phyloP scores from a whole-genome alignment of 139 green algal species.

The Dunaliella sp. region DNA sequence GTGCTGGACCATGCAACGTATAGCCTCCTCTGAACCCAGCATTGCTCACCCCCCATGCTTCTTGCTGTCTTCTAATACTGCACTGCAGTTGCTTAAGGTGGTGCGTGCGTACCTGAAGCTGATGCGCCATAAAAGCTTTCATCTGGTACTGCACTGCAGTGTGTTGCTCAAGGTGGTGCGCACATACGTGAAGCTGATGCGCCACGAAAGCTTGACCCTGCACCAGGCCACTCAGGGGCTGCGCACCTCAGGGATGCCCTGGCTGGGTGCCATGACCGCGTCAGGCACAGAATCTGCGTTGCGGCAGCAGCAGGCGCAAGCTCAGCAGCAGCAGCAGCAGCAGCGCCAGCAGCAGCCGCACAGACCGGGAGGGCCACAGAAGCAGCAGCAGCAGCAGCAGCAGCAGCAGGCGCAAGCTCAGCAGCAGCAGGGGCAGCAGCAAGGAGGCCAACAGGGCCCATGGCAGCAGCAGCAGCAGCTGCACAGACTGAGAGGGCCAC shows the following conservation, averaged over 20 bases:
- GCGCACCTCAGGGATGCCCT: slow-evolving; percentile 32
- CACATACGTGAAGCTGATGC: slow-evolving; percentile 58
- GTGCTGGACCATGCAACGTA: too few species aligned
- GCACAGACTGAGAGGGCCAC: not conserved
- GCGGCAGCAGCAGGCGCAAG: not conserved
- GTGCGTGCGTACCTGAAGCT: not conserved
- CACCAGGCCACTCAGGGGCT: slow-evolving; percentile 59
- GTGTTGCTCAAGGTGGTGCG: slow-evolving; percentile 39
- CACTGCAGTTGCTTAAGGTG: not conserved
- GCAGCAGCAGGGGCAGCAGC: not conserved
- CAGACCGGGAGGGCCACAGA: too few species aligned
- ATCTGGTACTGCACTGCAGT: not conserved
- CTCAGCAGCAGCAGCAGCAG: not conserved
- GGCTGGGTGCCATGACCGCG: slow-evolving; percentile 21
- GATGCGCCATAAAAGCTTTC: not conserved
- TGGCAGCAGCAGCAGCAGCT: slow-evolving; percentile 1
- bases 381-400: not conserved
- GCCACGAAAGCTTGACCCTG: slow-evolving; percentile 69
- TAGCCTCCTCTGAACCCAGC: too few species aligned
- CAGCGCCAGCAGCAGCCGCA: not conserved
- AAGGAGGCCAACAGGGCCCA: not conserved
- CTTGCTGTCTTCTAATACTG: too few species aligned
- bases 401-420: not conserved
- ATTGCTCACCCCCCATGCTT: too few species aligned
- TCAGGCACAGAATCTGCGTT: not conserved